These are phyloP conservation scores for Pyrenochaeta sp. DNA, from an alignment of 2,329 filamentous ascomycete species.

Conservation along the genomic window DNA sequence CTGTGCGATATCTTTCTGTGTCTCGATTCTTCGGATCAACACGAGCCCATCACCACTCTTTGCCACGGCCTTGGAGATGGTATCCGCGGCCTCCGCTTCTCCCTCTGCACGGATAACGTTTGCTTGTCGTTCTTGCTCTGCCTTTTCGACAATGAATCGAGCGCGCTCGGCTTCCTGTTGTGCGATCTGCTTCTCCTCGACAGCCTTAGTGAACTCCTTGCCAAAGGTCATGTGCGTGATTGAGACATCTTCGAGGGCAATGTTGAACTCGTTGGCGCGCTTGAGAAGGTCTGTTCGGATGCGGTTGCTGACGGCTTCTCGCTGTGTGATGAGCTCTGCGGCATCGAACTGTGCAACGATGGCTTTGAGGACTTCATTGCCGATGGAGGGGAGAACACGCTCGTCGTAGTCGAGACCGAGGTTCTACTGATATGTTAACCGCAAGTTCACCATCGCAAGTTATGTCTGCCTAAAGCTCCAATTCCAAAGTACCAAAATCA, in stretches of 20 bases:
- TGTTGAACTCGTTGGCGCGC: conserved; percentile 97
- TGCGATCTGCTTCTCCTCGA: conserved; percentile 99
- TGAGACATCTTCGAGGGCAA: conserved; percentile 96
- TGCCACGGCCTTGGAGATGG: conserved; percentile 90
- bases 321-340: conserved; percentile 85
- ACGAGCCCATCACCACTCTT: conserved; percentile 94
- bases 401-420: conserved; percentile 97
- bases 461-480: neutral
- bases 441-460: neutral
- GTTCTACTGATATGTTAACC: conserved; percentile 66
- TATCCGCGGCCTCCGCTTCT: conserved; percentile 95
- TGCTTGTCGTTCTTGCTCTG: conserved; percentile 97
- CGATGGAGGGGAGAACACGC: conserved; percentile 62
- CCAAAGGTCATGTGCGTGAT: conserved; percentile 99
- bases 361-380: conserved; percentile 63
- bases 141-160: conserved; percentile 97
- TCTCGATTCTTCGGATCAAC: conserved; percentile 96
- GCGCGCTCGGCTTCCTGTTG: conserved; percentile 98
- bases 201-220: conserved; percentile 96
- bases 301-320: conserved; percentile 93
- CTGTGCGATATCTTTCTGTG: conserved; percentile 92
- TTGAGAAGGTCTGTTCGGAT: conserved; percentile 92
- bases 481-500: neutral
- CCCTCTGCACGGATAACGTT: conserved; percentile 98
- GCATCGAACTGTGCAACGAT: conserved; percentile 63